Evolutionary conservation across 129 eudicot genomes (phyloP), one percentile per base, ranked within the genome.

Genomic region (Lactuca sativa): DNA sequence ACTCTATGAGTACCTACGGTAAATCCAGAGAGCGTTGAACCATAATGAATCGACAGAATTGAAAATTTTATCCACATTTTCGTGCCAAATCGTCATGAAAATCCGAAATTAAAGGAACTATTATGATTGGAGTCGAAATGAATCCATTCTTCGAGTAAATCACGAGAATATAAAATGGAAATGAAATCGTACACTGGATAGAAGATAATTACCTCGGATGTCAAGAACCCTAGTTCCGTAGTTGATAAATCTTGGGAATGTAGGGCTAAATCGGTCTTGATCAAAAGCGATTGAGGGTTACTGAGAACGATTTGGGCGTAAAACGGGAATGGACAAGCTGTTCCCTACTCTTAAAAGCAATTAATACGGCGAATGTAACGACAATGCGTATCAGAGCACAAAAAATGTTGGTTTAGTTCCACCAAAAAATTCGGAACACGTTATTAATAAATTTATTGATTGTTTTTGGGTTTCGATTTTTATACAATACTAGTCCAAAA

Each of bases 211-310:
- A 62, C 81, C 69, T 25, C 14, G 65, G 17, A 51, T 61, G 47
- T 31, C 14, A 38, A 66, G 67, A 74, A 74, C 58, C 73, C 66
- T 74, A 66, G 48, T 66, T 56, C 57, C 25, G 9, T 58, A 41
- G 66, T 14, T 30, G 51, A 56, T 74, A 9, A 21, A 30, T 36
- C 9, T 30, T 30, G 65, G 65, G 70, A 64, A 74, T 64, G 70
- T 6, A 47, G 60, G 14, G 34, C 3, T 16, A 3, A 30, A 10
- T 53, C 36, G 75, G 61, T 71, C 67, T 71, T 44, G 75, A 47
- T 59, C 16, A 49, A 34, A 49, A 72, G 38, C 37, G 59, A 63
- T 53, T 54, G 11, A 38, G 63, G 56, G 71, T 73, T 62, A 36
- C 56, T 36, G 37, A 18, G 49, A 49, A 62, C 53, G 70, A 73